These are phyloP conservation scores for Boletus smithii DNA, from an alignment of 1,284 basidiomycete species.

Conservation along the genomic window DNA sequence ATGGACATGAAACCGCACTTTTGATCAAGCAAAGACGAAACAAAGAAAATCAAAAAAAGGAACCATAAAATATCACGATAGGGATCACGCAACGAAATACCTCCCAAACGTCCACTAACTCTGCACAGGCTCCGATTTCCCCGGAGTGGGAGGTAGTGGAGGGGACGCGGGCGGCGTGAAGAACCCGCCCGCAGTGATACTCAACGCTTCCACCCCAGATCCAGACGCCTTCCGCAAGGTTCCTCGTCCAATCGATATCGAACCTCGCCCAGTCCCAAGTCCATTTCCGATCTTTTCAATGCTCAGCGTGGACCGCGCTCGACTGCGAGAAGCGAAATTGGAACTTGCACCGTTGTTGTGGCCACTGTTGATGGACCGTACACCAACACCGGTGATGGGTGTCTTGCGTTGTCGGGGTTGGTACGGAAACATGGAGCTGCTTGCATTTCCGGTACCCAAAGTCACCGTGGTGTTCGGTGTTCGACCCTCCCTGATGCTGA, in stretches of 20 bases:
- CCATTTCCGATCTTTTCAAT: constrained; percentile 44
- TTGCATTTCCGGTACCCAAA: constrained; percentile 1
- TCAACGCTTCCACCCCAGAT: constrained; percentile 64
- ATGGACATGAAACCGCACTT: not conserved
- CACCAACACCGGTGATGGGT: constrained; percentile 26
- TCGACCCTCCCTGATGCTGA: constrained; percentile 10
- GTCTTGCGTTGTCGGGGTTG: constrained; percentile 41
- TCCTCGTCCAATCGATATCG: constrained; percentile 62
- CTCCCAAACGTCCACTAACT: constrained; percentile 5
- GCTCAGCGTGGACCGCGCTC: constrained; percentile 59
- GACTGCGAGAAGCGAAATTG: constrained; percentile 31
- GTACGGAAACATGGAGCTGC: constrained; percentile 26
- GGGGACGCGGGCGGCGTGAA: constrained; percentile 54
- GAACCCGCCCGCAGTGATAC: constrained; percentile 71
- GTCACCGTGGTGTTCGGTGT: constrained; percentile 8
- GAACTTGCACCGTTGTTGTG: constrained; percentile 16
- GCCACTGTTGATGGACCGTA: constrained; percentile 32
- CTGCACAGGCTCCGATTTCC: not conserved
- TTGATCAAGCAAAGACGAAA: not conserved
- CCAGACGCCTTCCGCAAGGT: constrained; percentile 60
- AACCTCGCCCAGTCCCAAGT: constrained; percentile 45
- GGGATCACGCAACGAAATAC: constrained; percentile 3
- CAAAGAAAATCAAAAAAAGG: not conserved
- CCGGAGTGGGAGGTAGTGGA: constrained; percentile 21
- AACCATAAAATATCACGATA: constrained; percentile 1